Percentiles rank a stretch among this genome's conserved stretches.
phyloP scores from a whole-genome alignment of 129 eudicot genomes.

The Silybum marianum region DNA sequence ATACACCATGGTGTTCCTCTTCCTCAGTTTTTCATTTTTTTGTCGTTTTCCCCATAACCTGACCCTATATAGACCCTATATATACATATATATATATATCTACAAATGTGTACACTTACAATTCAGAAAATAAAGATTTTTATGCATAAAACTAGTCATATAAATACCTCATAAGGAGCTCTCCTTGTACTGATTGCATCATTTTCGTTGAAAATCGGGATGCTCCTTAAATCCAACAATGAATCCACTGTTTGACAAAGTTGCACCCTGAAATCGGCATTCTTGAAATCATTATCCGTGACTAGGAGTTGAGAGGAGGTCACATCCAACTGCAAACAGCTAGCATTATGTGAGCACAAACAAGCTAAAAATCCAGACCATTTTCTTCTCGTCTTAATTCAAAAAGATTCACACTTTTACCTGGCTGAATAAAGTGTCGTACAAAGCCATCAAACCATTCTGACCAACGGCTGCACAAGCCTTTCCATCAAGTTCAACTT shows the following conservation, averaged over 20 bases:
- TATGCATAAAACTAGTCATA: not conserved
- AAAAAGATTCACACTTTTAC: slow-evolving; percentile 32
- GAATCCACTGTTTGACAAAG: slow-evolving; percentile 72
- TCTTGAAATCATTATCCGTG: slow-evolving; percentile 86
- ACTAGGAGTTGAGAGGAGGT: slow-evolving; percentile 92
- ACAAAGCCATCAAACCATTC: slow-evolving; percentile 92
- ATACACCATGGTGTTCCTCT: no score
- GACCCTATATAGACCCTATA: no score
- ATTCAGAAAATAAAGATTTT: not conserved
- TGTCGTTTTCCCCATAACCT: no score
- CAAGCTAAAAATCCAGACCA: slow-evolving; percentile 3
- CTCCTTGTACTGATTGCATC: slow-evolving; percentile 91
- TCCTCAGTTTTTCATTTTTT: no score
- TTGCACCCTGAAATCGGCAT: slow-evolving; percentile 74
- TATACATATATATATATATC: not conserved
- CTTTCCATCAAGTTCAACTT: slow-evolving; percentile 91
- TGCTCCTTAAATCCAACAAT: slow-evolving; percentile 57
- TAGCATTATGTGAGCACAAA: slow-evolving; percentile 15
- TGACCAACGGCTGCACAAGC: slow-evolving; percentile 99
- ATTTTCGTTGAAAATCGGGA: slow-evolving; percentile 89
- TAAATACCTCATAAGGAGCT: slow-evolving; percentile 91
- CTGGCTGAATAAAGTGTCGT: slow-evolving; percentile 89
- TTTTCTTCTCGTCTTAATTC: not conserved
- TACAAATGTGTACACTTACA: not conserved
- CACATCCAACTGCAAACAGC: slow-evolving; percentile 71